Conservation (phyloP, 1,284 basidiomycete genomes). For the Ceratobasidium sp. region DNA sequence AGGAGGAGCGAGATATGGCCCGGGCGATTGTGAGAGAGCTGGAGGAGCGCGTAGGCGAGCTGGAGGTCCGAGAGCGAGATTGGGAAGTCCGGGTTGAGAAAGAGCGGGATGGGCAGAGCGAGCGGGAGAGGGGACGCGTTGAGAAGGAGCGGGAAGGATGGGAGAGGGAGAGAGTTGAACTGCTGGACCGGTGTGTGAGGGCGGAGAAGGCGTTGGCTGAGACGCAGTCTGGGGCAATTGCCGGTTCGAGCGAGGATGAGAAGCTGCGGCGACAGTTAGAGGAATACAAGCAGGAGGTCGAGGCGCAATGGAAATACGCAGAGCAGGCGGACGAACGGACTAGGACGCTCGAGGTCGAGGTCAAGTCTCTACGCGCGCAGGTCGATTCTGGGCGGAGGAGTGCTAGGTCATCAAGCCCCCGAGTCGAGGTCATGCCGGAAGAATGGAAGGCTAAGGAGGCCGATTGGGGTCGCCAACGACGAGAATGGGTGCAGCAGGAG, state of each 20-base stretch:
- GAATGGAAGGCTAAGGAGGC: neutral
- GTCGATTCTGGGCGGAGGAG: neutral
- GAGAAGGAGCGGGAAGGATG: conserved; percentile 28
- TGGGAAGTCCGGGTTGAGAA: conserved; percentile 41
- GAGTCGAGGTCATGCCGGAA: neutral
- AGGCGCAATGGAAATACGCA: conserved; percentile 44
- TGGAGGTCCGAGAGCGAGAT: conserved; percentile 29
- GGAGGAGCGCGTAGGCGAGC: conserved; percentile 6
- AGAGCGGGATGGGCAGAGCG: conserved; percentile 35
- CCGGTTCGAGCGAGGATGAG: neutral
- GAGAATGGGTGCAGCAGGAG: conserved; percentile 18
- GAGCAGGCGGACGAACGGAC: conserved; percentile 32
- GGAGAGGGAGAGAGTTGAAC: conserved; percentile 26
- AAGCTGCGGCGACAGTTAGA: conserved; percentile 30
- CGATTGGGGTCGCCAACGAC: conserved; percentile 32
- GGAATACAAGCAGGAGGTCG: conserved; percentile 39
- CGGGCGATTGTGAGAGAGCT: neutral
- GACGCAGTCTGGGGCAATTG: neutral
- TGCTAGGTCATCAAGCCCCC: conserved; percentile 1
- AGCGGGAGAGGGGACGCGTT: conserved; percentile 13
- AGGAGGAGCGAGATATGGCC: conserved; percentile 29
- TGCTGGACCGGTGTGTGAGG: conserved; percentile 40
- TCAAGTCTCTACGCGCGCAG: neutral
- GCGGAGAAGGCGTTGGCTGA: conserved; percentile 16
- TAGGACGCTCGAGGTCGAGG: conserved; percentile 19